Evolutionary conservation across 78 protist species (phyloP), one percentile per base, ranked within the genome.

Genomic region (Dictyostelium discoideum): DNA sequence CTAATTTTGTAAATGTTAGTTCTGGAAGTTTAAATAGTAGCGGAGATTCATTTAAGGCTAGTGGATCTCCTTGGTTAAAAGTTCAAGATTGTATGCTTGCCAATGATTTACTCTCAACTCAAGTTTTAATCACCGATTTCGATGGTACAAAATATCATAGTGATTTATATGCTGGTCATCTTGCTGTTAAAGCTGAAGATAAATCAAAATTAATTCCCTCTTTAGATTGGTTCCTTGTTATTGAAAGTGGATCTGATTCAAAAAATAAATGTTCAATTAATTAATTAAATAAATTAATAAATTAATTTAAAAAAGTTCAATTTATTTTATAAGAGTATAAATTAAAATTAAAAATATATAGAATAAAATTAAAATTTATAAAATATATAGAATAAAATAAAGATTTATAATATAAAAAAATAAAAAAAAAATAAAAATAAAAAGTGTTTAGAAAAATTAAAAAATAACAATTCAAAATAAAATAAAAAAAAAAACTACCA

Each of bases 131-230:
- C 32, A 67, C 76, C 1, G 32, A 67, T 67, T 67, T 26, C 26
- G 76, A 67, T 67, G 76, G 76, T 67, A 67, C 63, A 18, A 9
- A 74, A 24, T 42, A 20, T 11, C 29, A 69, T n/a, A 14, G 81
- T 67, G 40, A 73, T 14, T 8, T 69, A 11, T 73, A 73, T 46
- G 65, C 63, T 22, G 92, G 92, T 26, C 92, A 85, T 48, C 40
- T 48, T n/a, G 22, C 73, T 5, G 84, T 29, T 3, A 20, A 11
- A 77, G 60, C 44, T 8, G 22, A 73, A 3, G 84, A 77, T 42
- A 16, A 42, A 40, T 22, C 84, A 22, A 77, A 40, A 40, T 0
- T 77, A 26, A 16, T 22, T 18, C 84, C 84, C 9, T 40, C 57
- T 3, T 9, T 77, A 0, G 84, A 77, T 77, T 77, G 84, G 84